phyloP scores from a whole-genome alignment of 345 rosid genomes.

The Eucalyptus sideroxylon region DNA sequence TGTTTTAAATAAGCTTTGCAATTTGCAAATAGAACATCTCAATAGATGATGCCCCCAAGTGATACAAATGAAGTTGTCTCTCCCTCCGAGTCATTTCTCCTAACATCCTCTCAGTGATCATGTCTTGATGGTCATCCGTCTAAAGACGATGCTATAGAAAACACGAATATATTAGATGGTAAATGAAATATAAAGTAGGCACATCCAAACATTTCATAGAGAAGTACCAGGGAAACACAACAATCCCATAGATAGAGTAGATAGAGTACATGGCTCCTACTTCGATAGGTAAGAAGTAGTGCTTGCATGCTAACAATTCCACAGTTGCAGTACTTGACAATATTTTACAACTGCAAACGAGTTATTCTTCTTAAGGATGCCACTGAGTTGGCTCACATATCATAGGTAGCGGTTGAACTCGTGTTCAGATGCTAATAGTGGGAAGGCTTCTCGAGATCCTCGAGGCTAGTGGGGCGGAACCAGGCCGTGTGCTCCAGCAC shows the following conservation, averaged over 20 bases:
- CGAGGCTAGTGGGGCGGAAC: constrained; percentile 88
- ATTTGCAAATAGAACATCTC: not conserved
- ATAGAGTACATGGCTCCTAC: not conserved
- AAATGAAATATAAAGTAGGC: not conserved
- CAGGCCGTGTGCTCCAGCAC: constrained; percentile 79
- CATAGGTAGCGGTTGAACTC: not conserved
- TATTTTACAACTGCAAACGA: not conserved
- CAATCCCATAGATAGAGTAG: not conserved
- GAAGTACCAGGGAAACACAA: not conserved
- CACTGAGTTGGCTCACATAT: not conserved
- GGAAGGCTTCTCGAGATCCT: constrained; percentile 81
- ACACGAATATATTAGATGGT: not conserved
- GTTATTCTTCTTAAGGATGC: not conserved
- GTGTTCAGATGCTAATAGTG: not conserved
- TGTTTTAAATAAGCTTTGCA: not conserved
- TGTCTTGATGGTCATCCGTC: not conserved
- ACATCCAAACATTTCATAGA: not conserved
- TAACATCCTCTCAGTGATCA: not conserved
- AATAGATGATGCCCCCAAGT: not conserved
- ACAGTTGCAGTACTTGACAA: not conserved
- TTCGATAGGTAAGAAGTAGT: not conserved
- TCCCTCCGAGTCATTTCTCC: not conserved
- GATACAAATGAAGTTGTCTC: not conserved
- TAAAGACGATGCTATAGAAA: not conserved
- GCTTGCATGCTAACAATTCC: not conserved